A percentile compares a stretch with the other conserved stretches of the same genome.
These are phyloP conservation scores for Pseudopyricularia javanii DNA, from an alignment of 2,329 filamentous ascomycete species.

Conservation along the genomic window DNA sequence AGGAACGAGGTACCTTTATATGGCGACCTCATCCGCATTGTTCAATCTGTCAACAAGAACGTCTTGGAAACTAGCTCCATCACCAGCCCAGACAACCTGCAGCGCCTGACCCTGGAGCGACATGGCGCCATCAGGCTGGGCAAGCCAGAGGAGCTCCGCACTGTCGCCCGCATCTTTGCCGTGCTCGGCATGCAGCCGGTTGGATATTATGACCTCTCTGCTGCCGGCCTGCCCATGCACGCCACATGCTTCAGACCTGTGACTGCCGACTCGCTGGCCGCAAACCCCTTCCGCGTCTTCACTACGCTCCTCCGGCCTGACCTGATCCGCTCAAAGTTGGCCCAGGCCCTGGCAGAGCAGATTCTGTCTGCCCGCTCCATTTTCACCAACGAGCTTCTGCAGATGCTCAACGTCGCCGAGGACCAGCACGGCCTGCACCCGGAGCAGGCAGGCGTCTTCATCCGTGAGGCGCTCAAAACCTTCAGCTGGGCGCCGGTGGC, in stretches of 20 bases:
- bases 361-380: neutral
- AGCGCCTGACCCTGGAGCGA: slow-evolving; percentile 7
- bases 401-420: slow-evolving; percentile 1
- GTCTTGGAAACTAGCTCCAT: neutral
- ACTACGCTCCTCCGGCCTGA: slow-evolving; percentile 25
- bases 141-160: slow-evolving; percentile 27
- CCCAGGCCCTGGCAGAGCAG: neutral
- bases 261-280: slow-evolving; percentile 16
- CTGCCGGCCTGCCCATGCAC: slow-evolving; percentile 34
- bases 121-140: slow-evolving; percentile 38
- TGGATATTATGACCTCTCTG: slow-evolving; percentile 37
- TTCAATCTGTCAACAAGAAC: neutral
- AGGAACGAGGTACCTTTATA: neutral
- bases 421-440: slow-evolving; percentile 13
- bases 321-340: slow-evolving; percentile 14
- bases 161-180: slow-evolving; percentile 28
- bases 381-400: neutral
- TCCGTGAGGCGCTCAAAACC: slow-evolving; percentile 28
- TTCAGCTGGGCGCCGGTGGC: slow-evolving; percentile 34
- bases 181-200: slow-evolving; percentile 35
- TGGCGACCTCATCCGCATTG: neutral
- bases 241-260: slow-evolving; percentile 37
- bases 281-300: slow-evolving; percentile 31
- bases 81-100: neutral
- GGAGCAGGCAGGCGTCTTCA: slow-evolving; percentile 21